These are phyloP conservation scores for Fusarium napiforme DNA, from an alignment of 2,329 filamentous ascomycete species.

Conservation along the genomic window DNA sequence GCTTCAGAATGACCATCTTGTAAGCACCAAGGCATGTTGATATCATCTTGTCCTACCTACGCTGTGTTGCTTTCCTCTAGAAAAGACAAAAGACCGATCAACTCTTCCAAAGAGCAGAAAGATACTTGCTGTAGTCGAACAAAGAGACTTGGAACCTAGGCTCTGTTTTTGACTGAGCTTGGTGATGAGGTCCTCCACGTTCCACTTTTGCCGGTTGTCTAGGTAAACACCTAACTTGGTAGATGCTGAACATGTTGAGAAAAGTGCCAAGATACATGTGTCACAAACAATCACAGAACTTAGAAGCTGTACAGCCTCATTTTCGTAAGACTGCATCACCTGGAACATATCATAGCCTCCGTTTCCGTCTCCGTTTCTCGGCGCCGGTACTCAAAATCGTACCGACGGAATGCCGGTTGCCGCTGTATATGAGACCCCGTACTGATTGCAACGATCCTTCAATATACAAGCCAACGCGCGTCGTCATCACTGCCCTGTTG, in stretches of 20 bases:
- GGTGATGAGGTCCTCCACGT: not conserved
- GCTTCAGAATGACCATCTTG: not conserved
- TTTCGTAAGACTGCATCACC: not conserved
- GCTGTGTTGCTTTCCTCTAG: not conserved
- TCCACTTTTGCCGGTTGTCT: not conserved
- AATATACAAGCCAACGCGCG: not conserved
- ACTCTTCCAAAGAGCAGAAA: not conserved
- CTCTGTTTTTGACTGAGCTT: not conserved
- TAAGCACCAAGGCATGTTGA: not conserved
- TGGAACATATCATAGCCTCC: not conserved
- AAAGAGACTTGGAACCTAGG: not conserved
- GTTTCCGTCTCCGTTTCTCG: not conserved
- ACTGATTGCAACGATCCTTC: not conserved
- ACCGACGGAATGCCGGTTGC: not conserved
- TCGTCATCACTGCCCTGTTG: not conserved
- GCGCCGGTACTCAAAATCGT: not conserved
- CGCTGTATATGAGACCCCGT: not conserved
- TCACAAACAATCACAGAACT: not conserved
- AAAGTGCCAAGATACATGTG: not conserved
- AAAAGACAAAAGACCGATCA: not conserved
- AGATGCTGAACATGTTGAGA: not conserved
- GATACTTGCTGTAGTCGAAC: not conserved
- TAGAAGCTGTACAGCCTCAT: slow-evolving; percentile 1
- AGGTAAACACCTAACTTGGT: not conserved
- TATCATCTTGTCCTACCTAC: not conserved